Evolutionary conservation across 2,329 filamentous ascomycete species (phyloP).

Genomic region (Colletotrichum neosansevieriae): DNA sequence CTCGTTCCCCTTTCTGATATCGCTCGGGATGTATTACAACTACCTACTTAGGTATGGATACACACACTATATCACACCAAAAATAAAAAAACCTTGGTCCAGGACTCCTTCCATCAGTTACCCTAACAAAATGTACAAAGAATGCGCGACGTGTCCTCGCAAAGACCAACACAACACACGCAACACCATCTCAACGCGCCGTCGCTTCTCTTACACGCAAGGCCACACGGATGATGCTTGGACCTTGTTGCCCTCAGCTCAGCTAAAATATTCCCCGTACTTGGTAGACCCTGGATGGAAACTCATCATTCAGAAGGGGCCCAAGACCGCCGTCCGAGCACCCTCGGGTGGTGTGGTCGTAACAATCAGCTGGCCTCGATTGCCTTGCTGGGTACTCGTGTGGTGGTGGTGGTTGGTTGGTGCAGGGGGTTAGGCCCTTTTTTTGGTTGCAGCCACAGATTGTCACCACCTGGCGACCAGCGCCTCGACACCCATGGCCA

Average conservation of each 20-base stretch:
- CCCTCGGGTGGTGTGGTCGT: slow-evolving; percentile 1
- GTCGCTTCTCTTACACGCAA: not conserved
- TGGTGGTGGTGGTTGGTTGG: not conserved
- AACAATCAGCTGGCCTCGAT: not conserved
- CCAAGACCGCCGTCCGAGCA: slow-evolving; percentile 8
- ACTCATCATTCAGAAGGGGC: not conserved
- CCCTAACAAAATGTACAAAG: not conserved
- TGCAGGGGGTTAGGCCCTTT: slow-evolving; percentile 9
- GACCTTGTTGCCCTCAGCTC: slow-evolving; percentile 12
- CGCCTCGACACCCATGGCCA: slow-evolving; percentile 16
- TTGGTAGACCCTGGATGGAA: not conserved
- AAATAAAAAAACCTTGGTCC: not conserved
- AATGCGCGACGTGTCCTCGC: slow-evolving; percentile 17
- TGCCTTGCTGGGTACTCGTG: not conserved
- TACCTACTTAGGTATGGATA: not conserved
- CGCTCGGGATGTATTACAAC: not conserved
- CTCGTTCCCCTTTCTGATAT: not conserved
- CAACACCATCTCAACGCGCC: slow-evolving; percentile 8
- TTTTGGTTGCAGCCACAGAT: slow-evolving; percentile 5
- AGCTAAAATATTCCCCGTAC: slow-evolving; percentile 1
- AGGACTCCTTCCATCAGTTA: not conserved
- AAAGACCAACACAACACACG: not conserved
- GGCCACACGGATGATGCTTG: not conserved
- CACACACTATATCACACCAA: not conserved
- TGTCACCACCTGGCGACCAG: slow-evolving; percentile 26